These are phyloP conservation scores for Solanum pinnatisectum DNA, from an alignment of 257 asterid species.

Conservation along the genomic window DNA sequence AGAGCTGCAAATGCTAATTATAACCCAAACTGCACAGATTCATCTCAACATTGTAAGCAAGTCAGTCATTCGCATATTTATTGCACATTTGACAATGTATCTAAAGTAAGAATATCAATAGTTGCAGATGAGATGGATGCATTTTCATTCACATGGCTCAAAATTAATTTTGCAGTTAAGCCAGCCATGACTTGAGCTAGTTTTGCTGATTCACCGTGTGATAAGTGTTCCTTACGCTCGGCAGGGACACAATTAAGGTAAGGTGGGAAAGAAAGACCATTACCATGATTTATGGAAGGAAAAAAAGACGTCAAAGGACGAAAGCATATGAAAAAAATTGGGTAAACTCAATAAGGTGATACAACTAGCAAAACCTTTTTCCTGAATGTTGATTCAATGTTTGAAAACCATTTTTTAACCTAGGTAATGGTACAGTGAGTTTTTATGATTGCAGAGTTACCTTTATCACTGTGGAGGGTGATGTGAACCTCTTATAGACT, in stretches of 20 bases:
- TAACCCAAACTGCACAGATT: background rate
- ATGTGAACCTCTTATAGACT: slow-evolving; percentile 70
- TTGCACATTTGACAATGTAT: background rate
- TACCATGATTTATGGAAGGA: background rate
- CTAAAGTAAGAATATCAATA: background rate
- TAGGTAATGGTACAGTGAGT: background rate
- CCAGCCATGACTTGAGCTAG: background rate
- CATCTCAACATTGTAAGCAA: background rate
- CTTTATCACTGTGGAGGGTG: slow-evolving; percentile 71
- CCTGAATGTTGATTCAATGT: background rate
- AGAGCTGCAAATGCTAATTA: background rate
- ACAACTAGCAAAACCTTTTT: background rate
- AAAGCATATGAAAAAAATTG: background rate
- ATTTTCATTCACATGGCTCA: background rate
- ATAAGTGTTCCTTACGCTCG: background rate
- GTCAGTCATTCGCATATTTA: background rate
- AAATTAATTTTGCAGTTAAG: background rate
- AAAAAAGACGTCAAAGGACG: background rate
- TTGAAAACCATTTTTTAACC: background rate
- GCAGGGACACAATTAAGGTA: background rate
- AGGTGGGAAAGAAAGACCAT: background rate
- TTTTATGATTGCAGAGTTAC: slow-evolving; percentile 21
- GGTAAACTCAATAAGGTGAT: background rate
- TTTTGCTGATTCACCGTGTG: background rate
- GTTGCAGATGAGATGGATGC: background rate